phyloP scores from a whole-genome alignment of 371 early-diverging fungal species.

The Nematocida displodere region DNA sequence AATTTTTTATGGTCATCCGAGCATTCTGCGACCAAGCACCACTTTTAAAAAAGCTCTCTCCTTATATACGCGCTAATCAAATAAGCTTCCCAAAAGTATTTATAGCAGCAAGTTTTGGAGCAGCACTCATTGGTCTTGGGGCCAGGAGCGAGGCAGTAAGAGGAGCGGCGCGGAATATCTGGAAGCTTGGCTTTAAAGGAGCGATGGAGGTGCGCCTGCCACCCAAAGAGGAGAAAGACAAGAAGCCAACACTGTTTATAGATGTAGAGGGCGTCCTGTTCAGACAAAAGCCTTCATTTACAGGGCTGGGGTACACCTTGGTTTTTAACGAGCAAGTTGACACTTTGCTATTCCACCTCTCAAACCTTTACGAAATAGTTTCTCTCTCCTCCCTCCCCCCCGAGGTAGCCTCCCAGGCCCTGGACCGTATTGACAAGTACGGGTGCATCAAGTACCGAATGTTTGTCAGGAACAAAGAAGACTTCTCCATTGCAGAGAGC shows the following conservation, averaged over 20 bases:
- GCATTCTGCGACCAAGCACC: too few relatives aligned
- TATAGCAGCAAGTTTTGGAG: too few relatives aligned
- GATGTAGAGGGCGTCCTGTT: conserved; percentile 42
- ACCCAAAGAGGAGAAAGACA: neutral
- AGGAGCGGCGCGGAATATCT: neutral
- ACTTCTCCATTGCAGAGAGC: neutral
- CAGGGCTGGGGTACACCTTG: conserved; percentile 25
- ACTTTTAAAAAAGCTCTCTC: too few relatives aligned
- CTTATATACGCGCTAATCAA: too few relatives aligned
- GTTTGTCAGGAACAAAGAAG: conserved; percentile 11
- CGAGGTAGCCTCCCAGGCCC: conserved; percentile 3
- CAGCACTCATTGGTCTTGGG: neutral
- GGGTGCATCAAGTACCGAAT: conserved; percentile 47
- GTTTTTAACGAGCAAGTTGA: conserved; percentile 14
- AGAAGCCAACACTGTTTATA: conserved; percentile 33
- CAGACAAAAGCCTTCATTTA: conserved; percentile 9
- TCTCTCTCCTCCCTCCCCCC: conserved; percentile 34
- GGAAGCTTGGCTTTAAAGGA: conserved; percentile 9
- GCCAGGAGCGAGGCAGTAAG: neutral
- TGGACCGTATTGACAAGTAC: conserved; percentile 16
- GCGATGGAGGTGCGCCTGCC: neutral
- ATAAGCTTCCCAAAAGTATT: too few relatives aligned
- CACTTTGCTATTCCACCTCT: conserved; percentile 35
- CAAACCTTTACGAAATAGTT: conserved; percentile 39
- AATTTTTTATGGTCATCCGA: conserved; percentile 49